Evolutionary conservation across 208 protist species (phyloP).

Genomic region (Naegleria lovaniensis): DNA sequence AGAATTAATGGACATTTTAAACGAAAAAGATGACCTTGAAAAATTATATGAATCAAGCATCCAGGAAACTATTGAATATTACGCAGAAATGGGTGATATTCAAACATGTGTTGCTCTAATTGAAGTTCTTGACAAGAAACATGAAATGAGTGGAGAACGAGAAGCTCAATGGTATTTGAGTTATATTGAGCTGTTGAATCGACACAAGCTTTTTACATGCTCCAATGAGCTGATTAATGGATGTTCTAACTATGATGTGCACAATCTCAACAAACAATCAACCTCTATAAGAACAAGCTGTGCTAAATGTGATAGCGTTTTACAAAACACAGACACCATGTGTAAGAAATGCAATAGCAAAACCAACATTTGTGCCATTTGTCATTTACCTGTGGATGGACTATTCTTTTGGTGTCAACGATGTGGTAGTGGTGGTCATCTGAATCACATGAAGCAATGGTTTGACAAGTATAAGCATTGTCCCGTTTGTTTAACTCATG

Average conservation of each 20-base stretch:
- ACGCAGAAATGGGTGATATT: not conserved
- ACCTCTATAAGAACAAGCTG: not conserved
- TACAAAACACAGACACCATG: not conserved
- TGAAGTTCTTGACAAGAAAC: not conserved
- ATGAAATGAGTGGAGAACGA: not conserved
- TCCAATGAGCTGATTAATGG: not conserved
- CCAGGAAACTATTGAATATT: not conserved
- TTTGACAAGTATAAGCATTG: not conserved
- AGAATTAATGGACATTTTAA: not conserved
- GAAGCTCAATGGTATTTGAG: not conserved
- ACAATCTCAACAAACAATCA: not conserved
- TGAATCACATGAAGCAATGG: not conserved
- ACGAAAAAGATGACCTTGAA: not conserved
- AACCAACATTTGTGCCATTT: conserved; percentile 13
- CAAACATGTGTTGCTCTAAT: conserved; percentile 2
- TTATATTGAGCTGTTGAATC: conserved; percentile 24
- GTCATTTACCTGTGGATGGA: conserved; percentile 11
- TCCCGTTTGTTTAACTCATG: not conserved
- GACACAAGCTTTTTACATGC: conserved; percentile 17
- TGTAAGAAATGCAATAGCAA: not conserved
- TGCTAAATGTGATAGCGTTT: conserved; percentile 20
- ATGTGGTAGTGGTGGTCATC: conserved; percentile 17
- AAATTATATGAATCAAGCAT: not conserved
- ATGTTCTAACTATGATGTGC: not conserved
- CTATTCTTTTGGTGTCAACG: conserved; percentile 12